Evolutionary conservation across 2,329 filamentous ascomycete genomes (phyloP), one percentile per base, ranked within the genome.

Genomic region (Colletotrichum sidae): DNA sequence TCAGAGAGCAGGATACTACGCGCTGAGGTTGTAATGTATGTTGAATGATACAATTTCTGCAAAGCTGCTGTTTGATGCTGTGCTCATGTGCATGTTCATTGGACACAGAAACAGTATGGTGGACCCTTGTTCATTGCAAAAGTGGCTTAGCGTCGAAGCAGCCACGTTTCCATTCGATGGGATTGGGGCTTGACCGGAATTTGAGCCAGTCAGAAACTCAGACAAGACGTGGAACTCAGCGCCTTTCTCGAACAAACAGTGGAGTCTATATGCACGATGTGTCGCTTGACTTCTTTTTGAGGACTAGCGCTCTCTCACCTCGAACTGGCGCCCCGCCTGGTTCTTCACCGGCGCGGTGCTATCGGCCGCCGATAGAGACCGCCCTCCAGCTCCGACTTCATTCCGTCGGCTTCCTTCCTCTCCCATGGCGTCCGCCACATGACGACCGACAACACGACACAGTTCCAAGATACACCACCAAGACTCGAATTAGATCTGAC

Each of bases 271-370:
- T 65, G 62, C 62, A 52, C 57, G 41, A 47, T 34, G 55, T 77
- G 74, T 67, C 68, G 62, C 75, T 74, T 72, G 73, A 71, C 71
- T 79, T 68, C 76, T 71, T 11, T 2, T 67, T 72, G 42, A 2
- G 66, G 75, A 35, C 59, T 78, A 78, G 77, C 34, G 35, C 11
- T 13, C 6, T 10, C 25, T 3, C 15, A 17, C 44, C 44, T 41
- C 38, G 38, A 41, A 7, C 38, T 41, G 38, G 10, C 44, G 8
- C 12, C 13, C 37, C 54, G 50, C 51, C 55, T 45, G 25, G 38
- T 39, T 42, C 25, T 44, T 34, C 33, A 38, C 33, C n/a, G 33
- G 39, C 17, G 54, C 54, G 54, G 54, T 49, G 54, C n/a, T 37
- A 56, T 55, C 55, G 51, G 50, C 57, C 54, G 47, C 55, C 38